A percentile compares a stretch with the other conserved stretches of the same genome.
These are phyloP conservation scores for Infundibulicybe gibba DNA, from an alignment of 768 basidiomycete genomes.

Conservation along the genomic window DNA sequence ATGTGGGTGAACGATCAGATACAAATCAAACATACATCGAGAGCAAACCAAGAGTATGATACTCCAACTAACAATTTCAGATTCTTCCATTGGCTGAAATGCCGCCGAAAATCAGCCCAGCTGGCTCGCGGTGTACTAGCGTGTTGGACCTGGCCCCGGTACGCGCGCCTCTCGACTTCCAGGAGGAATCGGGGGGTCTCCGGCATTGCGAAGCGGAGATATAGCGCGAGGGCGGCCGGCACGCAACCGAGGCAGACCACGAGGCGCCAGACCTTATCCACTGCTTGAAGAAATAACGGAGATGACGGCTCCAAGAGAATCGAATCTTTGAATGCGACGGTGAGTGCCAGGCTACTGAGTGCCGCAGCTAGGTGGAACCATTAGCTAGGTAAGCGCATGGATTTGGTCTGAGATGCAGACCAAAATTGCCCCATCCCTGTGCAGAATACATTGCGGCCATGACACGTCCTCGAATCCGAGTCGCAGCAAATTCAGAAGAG, in stretches of 20 bases:
- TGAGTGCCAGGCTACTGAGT: conserved; percentile 60
- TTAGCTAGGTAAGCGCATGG: neutral
- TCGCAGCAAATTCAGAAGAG: conserved; percentile 84
- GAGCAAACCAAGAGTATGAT: conserved; percentile 85
- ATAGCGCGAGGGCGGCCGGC: conserved; percentile 77
- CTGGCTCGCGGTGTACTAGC: conserved; percentile 69
- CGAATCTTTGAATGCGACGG: conserved; percentile 62
- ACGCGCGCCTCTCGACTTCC: conserved; percentile 85
- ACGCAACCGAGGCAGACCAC: conserved; percentile 87
- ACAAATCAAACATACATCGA: conserved; percentile 50
- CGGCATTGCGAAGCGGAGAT: conserved; percentile 91
- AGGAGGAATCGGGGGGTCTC: conserved; percentile 90
- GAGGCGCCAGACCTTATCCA: conserved; percentile 84
- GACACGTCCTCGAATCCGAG: conserved; percentile 75
- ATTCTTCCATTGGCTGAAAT: conserved; percentile 78
- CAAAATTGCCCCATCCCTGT: conserved; percentile 86
- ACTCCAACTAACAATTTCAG: conserved; percentile 75
- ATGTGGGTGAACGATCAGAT: neutral
- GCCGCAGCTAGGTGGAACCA: conserved; percentile 46
- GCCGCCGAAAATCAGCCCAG: conserved; percentile 57
- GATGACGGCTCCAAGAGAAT: conserved; percentile 35
- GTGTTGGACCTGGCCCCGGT: conserved; percentile 45
- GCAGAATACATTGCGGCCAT: conserved; percentile 87
- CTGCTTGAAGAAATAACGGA: conserved; percentile 32
- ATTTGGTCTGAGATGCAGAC: conserved; percentile 29